A percentile compares a stretch with the other conserved stretches of the same genome.
These are phyloP conservation scores for Globisporangium paddicum DNA, from an alignment of 352 stramenopile genomes.

Conservation along the genomic window DNA sequence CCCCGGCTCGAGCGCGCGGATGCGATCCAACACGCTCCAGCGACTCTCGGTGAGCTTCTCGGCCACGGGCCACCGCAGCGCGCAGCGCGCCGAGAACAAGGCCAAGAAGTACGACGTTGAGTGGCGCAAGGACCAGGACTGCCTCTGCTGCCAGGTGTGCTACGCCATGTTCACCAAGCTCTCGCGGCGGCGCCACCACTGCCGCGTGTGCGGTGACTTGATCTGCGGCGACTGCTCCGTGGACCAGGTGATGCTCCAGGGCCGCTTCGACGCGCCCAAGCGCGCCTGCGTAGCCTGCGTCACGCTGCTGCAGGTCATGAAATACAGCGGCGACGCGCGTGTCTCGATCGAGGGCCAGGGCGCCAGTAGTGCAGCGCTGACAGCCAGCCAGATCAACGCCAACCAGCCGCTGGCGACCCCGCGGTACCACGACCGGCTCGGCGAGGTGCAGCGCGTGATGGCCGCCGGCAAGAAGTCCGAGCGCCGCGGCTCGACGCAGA, in stretches of 20 bases:
- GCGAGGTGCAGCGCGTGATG: constrained; percentile 67
- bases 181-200: constrained; percentile 71
- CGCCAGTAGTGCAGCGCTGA: constrained; percentile 4
- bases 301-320: constrained; percentile 52
- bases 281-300: constrained; percentile 61
- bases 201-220: constrained; percentile 71
- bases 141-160: constrained; percentile 59
- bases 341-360: constrained; percentile 35
- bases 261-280: constrained; percentile 46
- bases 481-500: constrained; percentile 37
- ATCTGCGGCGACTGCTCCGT: constrained; percentile 70
- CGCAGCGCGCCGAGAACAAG: constrained; percentile 16
- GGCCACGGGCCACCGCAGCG: constrained; percentile 10
- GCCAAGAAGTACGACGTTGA: constrained; percentile 69
- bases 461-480: constrained; percentile 54
- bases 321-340: constrained; percentile 33
- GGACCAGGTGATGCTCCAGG: constrained; percentile 50
- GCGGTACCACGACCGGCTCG: constrained; percentile 51
- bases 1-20: constrained; percentile 20
- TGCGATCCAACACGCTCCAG: constrained; percentile 26
- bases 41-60: constrained; percentile 17
- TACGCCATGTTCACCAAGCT: constrained; percentile 71
- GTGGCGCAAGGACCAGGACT: constrained; percentile 59
- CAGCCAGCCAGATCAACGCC: constrained; percentile 9
- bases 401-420: constrained; percentile 22